Evolutionary conservation across 2,329 filamentous ascomycete species (phyloP).

Genomic region (Calcarisporium arbuscula): DNA sequence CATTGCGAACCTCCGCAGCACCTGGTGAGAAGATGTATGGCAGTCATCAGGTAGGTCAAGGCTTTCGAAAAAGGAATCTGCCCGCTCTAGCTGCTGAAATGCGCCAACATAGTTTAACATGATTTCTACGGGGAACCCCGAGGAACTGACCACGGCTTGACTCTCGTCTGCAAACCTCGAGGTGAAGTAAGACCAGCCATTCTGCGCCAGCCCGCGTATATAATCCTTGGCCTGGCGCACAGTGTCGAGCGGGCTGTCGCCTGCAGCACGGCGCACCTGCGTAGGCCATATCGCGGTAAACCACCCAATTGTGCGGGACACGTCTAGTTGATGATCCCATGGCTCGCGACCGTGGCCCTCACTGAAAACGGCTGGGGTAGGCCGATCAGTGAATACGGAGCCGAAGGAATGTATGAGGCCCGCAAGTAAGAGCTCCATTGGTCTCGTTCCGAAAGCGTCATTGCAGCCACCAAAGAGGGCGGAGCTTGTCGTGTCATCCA

Average conservation of each 20-base stretch:
- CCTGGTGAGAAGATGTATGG: no score
- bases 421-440: slow-evolving; percentile 11
- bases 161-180: background rate
- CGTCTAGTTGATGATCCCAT: background rate
- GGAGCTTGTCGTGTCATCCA: slow-evolving; percentile 4
- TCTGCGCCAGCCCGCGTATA: background rate
- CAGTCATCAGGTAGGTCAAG: no score
- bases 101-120: background rate
- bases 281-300: background rate
- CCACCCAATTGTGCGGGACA: background rate
- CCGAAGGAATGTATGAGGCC: slow-evolving; percentile 17
- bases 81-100: background rate
- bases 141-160: background rate
- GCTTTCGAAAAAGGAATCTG: background rate
- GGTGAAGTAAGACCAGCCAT: background rate
- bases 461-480: slow-evolving; percentile 5
- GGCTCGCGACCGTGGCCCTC: background rate
- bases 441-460: slow-evolving; percentile 6
- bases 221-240: background rate
- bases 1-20: background rate
- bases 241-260: background rate
- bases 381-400: background rate
- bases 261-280: background rate
- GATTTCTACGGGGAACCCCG: background rate
- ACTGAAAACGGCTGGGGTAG: background rate